Evolutionary conservation across 2,329 filamentous ascomycete genomes (phyloP).

Genomic region (Didymella glomerata): DNA sequence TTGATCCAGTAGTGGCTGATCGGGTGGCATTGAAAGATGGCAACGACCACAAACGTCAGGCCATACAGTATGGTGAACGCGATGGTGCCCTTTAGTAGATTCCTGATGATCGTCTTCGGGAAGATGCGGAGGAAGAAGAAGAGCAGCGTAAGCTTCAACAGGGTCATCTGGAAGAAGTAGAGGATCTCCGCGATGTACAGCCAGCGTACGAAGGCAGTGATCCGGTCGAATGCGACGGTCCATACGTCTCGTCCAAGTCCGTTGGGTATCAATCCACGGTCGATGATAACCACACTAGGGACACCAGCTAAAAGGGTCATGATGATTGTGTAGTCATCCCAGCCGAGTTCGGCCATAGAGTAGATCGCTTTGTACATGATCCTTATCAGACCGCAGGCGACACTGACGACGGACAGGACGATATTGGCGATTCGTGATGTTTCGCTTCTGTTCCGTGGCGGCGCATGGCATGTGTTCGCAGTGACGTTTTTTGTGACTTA

Average conservation of each 20-base stretch:
- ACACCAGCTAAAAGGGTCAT: slow-evolving; percentile 32
- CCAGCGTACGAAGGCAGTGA: slow-evolving; percentile 55
- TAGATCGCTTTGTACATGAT: slow-evolving; percentile 51
- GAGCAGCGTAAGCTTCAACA: slow-evolving; percentile 41
- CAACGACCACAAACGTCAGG: slow-evolving; percentile 28
- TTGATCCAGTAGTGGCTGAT: slow-evolving; percentile 45
- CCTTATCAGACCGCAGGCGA: slow-evolving; percentile 47
- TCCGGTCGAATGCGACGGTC: slow-evolving; percentile 54
- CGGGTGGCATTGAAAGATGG: slow-evolving; percentile 47
- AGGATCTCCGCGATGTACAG: slow-evolving; percentile 47
- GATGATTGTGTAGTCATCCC: slow-evolving; percentile 51
- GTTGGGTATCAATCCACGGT: slow-evolving; percentile 27
- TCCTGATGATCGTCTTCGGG: slow-evolving; percentile 29
- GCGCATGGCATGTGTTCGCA: slow-evolving; percentile 50
- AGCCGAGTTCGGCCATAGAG: slow-evolving; percentile 46
- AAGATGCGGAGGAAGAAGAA: slow-evolving; percentile 44
- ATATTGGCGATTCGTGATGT: slow-evolving; percentile 47
- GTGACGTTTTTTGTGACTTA: slow-evolving; percentile 56
- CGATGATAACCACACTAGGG: slow-evolving; percentile 40
- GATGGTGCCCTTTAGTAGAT: slow-evolving; percentile 31
- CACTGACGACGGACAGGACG: slow-evolving; percentile 46
- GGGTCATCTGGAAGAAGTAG: slow-evolving; percentile 44
- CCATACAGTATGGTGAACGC: slow-evolving; percentile 38
- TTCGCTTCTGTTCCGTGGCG: slow-evolving; percentile 48
- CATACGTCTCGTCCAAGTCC: slow-evolving; percentile 63